Conservation (phyloP, 208 protist species). For the Leishmania arabica region DNA sequence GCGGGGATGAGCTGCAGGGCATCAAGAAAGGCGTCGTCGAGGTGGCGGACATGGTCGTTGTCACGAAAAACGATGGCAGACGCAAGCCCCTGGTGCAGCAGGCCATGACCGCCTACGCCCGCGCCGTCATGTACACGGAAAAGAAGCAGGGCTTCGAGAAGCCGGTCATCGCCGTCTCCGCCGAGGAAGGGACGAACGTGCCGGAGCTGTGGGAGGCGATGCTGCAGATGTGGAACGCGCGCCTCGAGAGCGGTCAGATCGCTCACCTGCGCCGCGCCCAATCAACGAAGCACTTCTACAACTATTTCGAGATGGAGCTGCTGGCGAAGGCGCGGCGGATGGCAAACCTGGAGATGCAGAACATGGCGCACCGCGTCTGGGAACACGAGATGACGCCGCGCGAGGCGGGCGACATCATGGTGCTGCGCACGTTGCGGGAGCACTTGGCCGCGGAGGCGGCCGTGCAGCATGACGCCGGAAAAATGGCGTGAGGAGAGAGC, state of each 20-base stretch:
- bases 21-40: constrained; percentile 96
- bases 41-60: constrained; percentile 92
- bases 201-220: constrained; percentile 40
- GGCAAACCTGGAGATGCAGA: constrained; percentile 36
- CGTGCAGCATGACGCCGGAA: not conserved
- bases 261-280: constrained; percentile 36
- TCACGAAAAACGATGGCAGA: constrained; percentile 95
- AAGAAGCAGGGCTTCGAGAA: constrained; percentile 45
- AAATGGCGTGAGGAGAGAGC: not conserved
- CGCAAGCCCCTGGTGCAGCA: constrained; percentile 48
- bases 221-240: constrained; percentile 41
- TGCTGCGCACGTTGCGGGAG: constrained; percentile 31
- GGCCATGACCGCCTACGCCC: constrained; percentile 45
- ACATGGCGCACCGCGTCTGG: constrained; percentile 30
- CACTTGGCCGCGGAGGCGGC: constrained; percentile 14
- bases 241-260: constrained; percentile 37
- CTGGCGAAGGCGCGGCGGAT: constrained; percentile 38
- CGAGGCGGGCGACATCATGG: constrained; percentile 45
- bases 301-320: constrained; percentile 62
- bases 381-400: constrained; percentile 41
- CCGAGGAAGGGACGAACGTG: constrained; percentile 42
- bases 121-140: constrained; percentile 63
- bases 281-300: constrained; percentile 51
- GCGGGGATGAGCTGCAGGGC: constrained; percentile 94
- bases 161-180: constrained; percentile 48